Evolutionary conservation across 805 yeast genomes (phyloP).

Genomic region (Clavispora vitiphila): DNA sequence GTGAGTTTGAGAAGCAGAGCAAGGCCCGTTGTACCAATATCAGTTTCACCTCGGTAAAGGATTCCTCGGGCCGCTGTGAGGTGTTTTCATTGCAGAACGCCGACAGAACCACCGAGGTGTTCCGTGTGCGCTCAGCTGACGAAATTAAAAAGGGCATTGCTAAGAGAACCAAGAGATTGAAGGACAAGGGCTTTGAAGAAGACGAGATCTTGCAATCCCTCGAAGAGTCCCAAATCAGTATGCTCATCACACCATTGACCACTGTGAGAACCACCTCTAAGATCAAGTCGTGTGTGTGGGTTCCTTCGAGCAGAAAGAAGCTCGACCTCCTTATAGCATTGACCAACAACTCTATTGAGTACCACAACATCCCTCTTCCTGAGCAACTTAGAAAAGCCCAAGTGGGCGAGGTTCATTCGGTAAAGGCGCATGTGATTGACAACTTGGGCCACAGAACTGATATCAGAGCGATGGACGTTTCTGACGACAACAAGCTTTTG

Average conservation of each 20-base stretch:
- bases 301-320: slow-evolving; percentile 38
- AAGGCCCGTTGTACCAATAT: slow-evolving; percentile 64
- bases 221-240: slow-evolving; percentile 45
- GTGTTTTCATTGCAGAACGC: slow-evolving; percentile 70
- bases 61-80: slow-evolving; percentile 31
- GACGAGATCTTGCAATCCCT: slow-evolving; percentile 50
- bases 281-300: slow-evolving; percentile 66
- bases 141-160: slow-evolving; percentile 76
- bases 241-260: slow-evolving; percentile 65
- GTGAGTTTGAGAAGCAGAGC: slow-evolving; percentile 70
- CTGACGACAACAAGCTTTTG: slow-evolving; percentile 72
- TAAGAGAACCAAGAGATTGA: slow-evolving; percentile 72
- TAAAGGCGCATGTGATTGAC: slow-evolving; percentile 57
- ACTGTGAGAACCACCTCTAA: slow-evolving; percentile 61
- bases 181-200: slow-evolving; percentile 58
- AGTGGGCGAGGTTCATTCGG: slow-evolving; percentile 38
- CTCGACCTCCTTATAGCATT: slow-evolving; percentile 63
- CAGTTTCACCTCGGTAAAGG: slow-evolving; percentile 37
- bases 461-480: slow-evolving; percentile 74
- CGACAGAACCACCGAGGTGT: slow-evolving; percentile 76
- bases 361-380: slow-evolving; percentile 52
- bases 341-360: slow-evolving; percentile 70
- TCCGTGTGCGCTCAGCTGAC: slow-evolving; percentile 66
- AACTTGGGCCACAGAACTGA: slow-evolving; percentile 87
- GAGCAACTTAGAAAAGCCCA: slow-evolving; percentile 50